phyloP scores from a whole-genome alignment of 2,329 filamentous ascomycete genomes.

The Xylariaceae sp. region DNA sequence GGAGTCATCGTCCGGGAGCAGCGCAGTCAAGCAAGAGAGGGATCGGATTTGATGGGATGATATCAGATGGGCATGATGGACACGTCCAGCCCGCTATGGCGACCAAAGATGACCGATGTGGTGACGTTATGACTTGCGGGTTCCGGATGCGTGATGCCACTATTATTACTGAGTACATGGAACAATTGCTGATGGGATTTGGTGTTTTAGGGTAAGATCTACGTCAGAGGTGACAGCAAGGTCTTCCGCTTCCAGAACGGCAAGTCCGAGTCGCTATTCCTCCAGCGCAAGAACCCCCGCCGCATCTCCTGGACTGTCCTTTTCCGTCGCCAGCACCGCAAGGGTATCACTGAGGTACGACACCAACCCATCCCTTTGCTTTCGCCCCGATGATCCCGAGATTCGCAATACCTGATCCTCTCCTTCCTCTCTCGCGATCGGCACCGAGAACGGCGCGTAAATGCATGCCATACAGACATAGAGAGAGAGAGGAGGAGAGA shows the following conservation, averaged over 20 bases:
- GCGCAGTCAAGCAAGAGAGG: background rate
- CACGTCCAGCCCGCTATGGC: conserved; percentile 1
- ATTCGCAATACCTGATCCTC: background rate
- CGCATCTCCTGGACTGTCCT: conserved; percentile 98
- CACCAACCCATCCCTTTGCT: background rate
- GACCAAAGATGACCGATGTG: conserved; percentile 4
- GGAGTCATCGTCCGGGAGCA: conserved; percentile 8
- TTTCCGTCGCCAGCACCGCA: conserved; percentile 98
- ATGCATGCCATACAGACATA: background rate
- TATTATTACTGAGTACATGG: background rate
- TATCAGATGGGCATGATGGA: background rate
- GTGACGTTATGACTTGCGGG: conserved; percentile 7
- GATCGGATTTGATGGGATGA: background rate
- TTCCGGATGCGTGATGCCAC: background rate
- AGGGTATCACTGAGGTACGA: conserved; percentile 99
- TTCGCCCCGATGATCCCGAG: background rate
- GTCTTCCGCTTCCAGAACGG: conserved; percentile 99
- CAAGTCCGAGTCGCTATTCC: conserved; percentile 99
- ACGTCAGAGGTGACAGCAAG: conserved; percentile 99
- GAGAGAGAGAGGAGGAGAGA: too few species aligned
- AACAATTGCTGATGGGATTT: conserved; percentile 10
- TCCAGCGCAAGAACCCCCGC: conserved; percentile 99
- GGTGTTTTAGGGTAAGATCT: conserved; percentile 82
- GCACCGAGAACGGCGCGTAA: background rate
- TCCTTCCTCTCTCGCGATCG: too few species aligned